phyloP scores from a whole-genome alignment of 768 basidiomycete species.

The Boletus reticuloceps region DNA sequence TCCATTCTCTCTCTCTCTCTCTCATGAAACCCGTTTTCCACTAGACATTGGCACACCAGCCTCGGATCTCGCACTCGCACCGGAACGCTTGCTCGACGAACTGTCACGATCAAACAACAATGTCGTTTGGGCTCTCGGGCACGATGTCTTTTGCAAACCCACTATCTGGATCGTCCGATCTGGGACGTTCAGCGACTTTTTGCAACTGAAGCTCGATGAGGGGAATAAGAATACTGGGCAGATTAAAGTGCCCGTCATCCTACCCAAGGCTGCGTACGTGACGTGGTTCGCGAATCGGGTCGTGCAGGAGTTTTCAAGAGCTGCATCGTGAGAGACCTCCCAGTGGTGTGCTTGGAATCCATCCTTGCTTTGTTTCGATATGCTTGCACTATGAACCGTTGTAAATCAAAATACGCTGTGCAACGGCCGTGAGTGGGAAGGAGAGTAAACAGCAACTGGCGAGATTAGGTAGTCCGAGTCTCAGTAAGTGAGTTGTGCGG shows the following conservation, averaged over 20 bases:
- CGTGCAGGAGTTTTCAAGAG: conserved; percentile 3
- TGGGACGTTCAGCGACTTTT: conserved; percentile 23
- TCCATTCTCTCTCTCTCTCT: background rate
- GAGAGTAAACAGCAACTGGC: too few species aligned
- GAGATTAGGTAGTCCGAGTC: too few species aligned
- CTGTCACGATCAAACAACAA: background rate
- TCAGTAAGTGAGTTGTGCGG: too few species aligned
- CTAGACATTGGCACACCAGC: background rate
- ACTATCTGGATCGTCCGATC: conserved; percentile 19
- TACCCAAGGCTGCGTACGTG: conserved; percentile 6
- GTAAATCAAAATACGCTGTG: too few species aligned
- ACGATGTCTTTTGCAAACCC: conserved; percentile 6
- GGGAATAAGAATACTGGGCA: conserved; percentile 5
- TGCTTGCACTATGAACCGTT: too few species aligned
- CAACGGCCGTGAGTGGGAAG: too few species aligned
- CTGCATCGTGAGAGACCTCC: too few species aligned
- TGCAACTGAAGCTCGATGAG: conserved; percentile 14
- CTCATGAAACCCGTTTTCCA: background rate
- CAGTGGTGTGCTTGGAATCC: too few species aligned
- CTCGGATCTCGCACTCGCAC: background rate
- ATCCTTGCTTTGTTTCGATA: too few species aligned
- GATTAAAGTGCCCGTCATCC: conserved; percentile 23
- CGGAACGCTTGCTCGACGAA: conserved; percentile 3
- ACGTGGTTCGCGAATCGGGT: conserved; percentile 19
- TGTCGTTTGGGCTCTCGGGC: background rate